Evolutionary conservation across 2,329 filamentous ascomycete species (phyloP).

Genomic region (Chaetomium sp.): DNA sequence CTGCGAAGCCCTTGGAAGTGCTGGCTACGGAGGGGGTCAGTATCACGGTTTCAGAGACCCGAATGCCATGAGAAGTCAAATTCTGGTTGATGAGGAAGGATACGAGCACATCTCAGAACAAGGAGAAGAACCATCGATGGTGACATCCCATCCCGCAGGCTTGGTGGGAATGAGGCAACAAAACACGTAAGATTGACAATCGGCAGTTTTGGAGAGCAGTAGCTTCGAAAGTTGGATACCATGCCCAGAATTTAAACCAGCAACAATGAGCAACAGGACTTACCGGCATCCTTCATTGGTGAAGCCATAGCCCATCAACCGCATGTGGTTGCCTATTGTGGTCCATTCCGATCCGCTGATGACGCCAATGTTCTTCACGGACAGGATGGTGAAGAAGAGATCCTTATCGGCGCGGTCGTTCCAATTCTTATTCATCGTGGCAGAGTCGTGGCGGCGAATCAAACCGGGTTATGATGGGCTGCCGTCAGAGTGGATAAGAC

Average conservation of each 20-base stretch:
- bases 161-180: neutral
- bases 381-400: slow-evolving; percentile 64
- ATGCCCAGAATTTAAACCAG: neutral
- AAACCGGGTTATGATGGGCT: slow-evolving; percentile 4
- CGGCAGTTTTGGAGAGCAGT: neutral
- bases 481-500: slow-evolving; percentile 29
- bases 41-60: neutral
- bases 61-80: neutral
- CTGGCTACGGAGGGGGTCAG: slow-evolving; percentile 48
- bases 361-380: slow-evolving; percentile 64
- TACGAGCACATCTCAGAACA: neutral
- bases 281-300: slow-evolving; percentile 67
- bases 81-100: neutral
- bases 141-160: neutral
- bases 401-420: slow-evolving; percentile 64
- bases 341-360: slow-evolving; percentile 65
- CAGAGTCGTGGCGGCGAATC: neutral
- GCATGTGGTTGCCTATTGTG: slow-evolving; percentile 63
- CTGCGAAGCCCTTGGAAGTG: slow-evolving; percentile 63
- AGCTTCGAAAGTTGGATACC: neutral
- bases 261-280: slow-evolving; percentile 38
- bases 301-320: slow-evolving; percentile 61
- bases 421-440: slow-evolving; percentile 62
- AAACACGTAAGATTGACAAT: neutral
- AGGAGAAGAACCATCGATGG: neutral